Evolutionary conservation across 441 rosid genomes (phyloP), one percentile per base, ranked within the genome.

Genomic region (Kokia cookei): DNA sequence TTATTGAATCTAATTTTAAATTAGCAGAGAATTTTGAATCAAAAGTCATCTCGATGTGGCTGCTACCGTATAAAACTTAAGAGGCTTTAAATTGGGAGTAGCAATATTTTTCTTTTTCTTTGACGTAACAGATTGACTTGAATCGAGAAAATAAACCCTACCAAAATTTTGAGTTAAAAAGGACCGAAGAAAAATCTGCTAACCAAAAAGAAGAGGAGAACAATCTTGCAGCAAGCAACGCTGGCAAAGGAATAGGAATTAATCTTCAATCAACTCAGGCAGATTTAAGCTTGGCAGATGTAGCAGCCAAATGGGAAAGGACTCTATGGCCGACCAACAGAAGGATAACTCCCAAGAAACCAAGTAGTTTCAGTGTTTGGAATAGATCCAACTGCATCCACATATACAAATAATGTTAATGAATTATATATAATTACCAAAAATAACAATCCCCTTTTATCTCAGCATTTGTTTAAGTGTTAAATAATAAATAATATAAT

Each of bases 251-350:
- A 65, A 45, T 27, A 7, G 74, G 42, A 61, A 54, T 71, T 24
- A 7, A 29, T 12, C 67, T 40, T 19, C 5, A 62, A 24, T 59
- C 12, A 61, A 58, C 80, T 93, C 88, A 91, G 63, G 91, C 85
- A 74, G 98, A 92, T 85, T 96, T 96, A 81, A 90, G 75, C 84
- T 96, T 96, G 81, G 93, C 43, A 7, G 99, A 88, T 27, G 90
- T 65, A 12, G 97, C 79, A 11, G 99, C 97, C 73, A 92, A 83
- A 75, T 91, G 86, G 37, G 98, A 93, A 32, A 93, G 97, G 78
- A 77, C 81, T 77, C 93, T 82, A 87, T 93, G 99, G 57, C 99
- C 99, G 2, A 91, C 96, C 26, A 93, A 83, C 89, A 93, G 77
- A 65, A 93, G 83, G 82, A 89, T 92, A 78, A 78, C 88, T 74